Evolutionary conservation across 1,284 basidiomycete species (phyloP), one percentile per base, ranked within the genome.

Genomic region (Calocybe gambosa): DNA sequence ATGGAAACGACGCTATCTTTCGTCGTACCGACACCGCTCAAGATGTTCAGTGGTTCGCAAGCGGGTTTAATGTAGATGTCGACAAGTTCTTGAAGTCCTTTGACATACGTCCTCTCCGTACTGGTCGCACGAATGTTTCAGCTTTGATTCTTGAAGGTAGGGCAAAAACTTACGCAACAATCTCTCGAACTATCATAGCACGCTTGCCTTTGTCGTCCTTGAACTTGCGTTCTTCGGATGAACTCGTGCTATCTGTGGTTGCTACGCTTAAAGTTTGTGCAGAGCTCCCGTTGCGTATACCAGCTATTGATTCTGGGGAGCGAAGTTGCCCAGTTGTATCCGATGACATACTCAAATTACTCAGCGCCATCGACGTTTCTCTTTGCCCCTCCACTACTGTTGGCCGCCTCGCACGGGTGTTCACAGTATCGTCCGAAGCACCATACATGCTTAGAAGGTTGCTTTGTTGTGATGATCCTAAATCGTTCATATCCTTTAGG

Each of bases 91-190:
- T 89, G 83, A 18, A 99, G 69, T 10, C 91, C 89, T 56, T 88
- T 88, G 47, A 97, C 91, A 64, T 99, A 99, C 1, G 94, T 94
- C 52, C 90, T 78, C 66, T 99, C 95, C 36, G 95, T 98, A 58
- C 88, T 91, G 58, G 47, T 46, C 45, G 53, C 18, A 16, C 13
- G 44, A 12, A 26, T 15, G 25, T n/a, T 35, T 48, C 16, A 47
- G 35, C 21, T 23, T 31, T 35, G 31, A 12, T 21, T 12, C 15
- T 16, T 21, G 19, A 19, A 37, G 8, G 15, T 16, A 15, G 3
- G 31, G 43, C 33, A 36, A 40, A 48, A 21, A 77, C 87, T 55
- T 65, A 91, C 89, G 87, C 77, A 40, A 93, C 78, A 56, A 95
- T 93, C 66, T 95, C 92, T 39, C 82, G 78, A 43, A 93, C 73